phyloP scores from a whole-genome alignment of 2,329 filamentous ascomycete genomes.

The Verticillium nubilum region DNA sequence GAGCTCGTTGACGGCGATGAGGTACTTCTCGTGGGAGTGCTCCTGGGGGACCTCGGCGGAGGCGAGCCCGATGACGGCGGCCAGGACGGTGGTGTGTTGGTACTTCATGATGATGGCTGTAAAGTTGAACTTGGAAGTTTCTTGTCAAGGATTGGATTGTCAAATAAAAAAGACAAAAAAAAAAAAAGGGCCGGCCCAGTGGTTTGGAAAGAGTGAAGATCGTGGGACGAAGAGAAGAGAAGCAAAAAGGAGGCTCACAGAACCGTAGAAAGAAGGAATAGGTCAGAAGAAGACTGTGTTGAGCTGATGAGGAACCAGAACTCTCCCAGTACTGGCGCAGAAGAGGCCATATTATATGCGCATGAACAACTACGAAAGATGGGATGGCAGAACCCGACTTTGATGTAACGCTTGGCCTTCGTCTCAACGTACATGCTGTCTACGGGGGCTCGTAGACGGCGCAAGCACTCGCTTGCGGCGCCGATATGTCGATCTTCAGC shows the following conservation, averaged over 20 bases:
- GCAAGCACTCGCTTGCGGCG: neutral
- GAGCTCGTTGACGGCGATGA: conserved; percentile 36
- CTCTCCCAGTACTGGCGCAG: neutral
- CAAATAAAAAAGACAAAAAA: conserved; percentile 1
- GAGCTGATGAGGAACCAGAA: conserved; percentile 2
- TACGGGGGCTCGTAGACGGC: neutral
- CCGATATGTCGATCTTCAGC: neutral
- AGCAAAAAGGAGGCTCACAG: conserved; percentile 12
- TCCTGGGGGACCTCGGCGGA: conserved; percentile 48
- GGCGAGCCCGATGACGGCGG: conserved; percentile 7
- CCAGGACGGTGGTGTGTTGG: conserved; percentile 7
- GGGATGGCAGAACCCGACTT: neutral
- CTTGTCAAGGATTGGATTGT: neutral
- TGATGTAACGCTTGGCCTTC: neutral
- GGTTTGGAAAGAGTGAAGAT: conserved; percentile 7
- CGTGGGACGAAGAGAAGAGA: conserved; percentile 6
- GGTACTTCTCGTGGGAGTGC: conserved; percentile 46
- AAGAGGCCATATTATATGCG: neutral
- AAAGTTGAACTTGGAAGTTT: neutral
- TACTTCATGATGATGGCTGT: conserved; percentile 10
- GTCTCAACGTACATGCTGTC: neutral
- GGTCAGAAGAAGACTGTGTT: conserved; percentile 5
- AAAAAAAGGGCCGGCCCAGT: conserved; percentile 13
- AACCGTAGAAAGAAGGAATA: conserved; percentile 13
- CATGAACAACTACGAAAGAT: neutral